Evolutionary conservation across 2,329 filamentous ascomycete genomes (phyloP), one percentile per base, ranked within the genome.

Genomic region (Zopfia rhizophila): DNA sequence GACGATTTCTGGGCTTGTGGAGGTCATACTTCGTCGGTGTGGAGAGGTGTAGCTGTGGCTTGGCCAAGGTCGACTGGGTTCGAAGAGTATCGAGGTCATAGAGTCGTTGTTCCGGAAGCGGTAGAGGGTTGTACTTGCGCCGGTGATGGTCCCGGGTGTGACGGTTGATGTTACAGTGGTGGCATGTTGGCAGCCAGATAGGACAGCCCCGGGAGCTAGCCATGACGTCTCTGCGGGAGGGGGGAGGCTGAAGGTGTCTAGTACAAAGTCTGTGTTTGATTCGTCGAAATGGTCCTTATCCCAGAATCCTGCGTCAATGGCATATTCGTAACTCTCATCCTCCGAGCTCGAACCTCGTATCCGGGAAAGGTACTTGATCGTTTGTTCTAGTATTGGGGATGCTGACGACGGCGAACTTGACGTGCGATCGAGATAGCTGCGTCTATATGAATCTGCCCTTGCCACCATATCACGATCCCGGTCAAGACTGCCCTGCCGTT

Each of bases 161-260:
- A 55, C 29, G 41, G 55, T 57, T 2, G 66, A 60, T 2, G 66
- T 60, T 14, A 70, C 58, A 13, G 63, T 72, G 7, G 73, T 76
- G 14, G 84, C 84, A 58, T 83, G 80, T 61, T 88, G 85, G 18
- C 77, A 82, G 3, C 85, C 85, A 10, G 78, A 78, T 53, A 87
- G 85, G 0, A 83, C 74, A 39, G 81, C 78, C 14, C 85, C 85
- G 5, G 82, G 78, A 38, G 80, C 77, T 8, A 88, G 69, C 83
- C 84, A 87, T 6, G 84, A 87, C 36, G 78, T 84, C 39, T 76
- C 70, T 2, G 68, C 58, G n/a, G 82, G 79, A 2, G 78, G 75
- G 2, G 76, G 72, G 12, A 86, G 74, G 21, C 70, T 75, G 14
- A 68, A 65, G 12, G 81, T 77, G 55, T 86, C 78, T 18, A 84